Conservation (phyloP, 2,329 filamentous ascomycete species). For the Trichoderma simmonsii region DNA sequence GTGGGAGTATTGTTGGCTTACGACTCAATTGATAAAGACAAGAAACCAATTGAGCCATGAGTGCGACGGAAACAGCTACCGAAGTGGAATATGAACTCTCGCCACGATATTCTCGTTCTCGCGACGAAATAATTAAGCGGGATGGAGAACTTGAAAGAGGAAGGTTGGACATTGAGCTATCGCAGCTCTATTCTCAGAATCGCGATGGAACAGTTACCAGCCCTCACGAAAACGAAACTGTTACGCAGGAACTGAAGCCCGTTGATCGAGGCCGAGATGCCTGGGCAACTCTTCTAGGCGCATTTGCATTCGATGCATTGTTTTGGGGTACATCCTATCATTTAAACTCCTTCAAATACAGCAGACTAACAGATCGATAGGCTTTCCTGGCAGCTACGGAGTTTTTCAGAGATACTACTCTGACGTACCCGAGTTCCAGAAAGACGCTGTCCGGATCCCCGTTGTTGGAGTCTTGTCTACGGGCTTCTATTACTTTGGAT, state of each 20-base stretch:
- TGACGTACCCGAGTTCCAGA: slow-evolving; percentile 25
- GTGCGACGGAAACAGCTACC: neutral
- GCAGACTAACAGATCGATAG: neutral
- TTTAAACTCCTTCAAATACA: fast-evolving
- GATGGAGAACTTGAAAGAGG: slow-evolving; percentile 1
- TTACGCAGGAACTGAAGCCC: slow-evolving; percentile 20
- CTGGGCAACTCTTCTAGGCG: slow-evolving; percentile 25
- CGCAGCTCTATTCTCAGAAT: neutral
- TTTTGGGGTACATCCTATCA: slow-evolving; percentile 20
- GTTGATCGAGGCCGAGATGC: slow-evolving; percentile 26
- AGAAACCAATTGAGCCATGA: neutral
- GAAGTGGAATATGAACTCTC: neutral
- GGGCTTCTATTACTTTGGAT: slow-evolving; percentile 28
- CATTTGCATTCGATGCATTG: slow-evolving; percentile 26
- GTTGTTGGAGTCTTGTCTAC: slow-evolving; percentile 28
- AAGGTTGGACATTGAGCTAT: neutral
- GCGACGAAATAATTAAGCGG: neutral
- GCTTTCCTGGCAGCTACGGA: slow-evolving; percentile 29
- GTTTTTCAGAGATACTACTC: slow-evolving; percentile 32
- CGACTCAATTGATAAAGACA: neutral
- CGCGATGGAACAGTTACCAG: neutral
- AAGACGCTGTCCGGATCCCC: slow-evolving; percentile 24
- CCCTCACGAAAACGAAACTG: neutral
- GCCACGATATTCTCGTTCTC: neutral
- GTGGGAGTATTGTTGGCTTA: neutral